phyloP scores from a whole-genome alignment of 2,329 filamentous ascomycete genomes.

The Emydomyces testavorans region DNA sequence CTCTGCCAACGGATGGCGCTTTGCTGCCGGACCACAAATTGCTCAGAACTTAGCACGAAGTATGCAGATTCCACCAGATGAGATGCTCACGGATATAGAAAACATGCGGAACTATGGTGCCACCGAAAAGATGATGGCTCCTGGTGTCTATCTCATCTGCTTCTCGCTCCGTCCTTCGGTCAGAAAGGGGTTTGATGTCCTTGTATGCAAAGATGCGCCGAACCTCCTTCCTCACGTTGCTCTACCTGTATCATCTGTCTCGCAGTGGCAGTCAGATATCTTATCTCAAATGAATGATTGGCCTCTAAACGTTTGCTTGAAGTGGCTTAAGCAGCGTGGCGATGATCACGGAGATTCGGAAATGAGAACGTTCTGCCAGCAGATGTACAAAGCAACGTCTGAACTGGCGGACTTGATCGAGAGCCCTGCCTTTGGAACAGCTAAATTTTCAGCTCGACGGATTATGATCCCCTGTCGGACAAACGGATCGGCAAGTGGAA shows the following conservation, averaged over 20 bases:
- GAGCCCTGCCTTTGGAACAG: slow-evolving; percentile 34
- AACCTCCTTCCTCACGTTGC: slow-evolving; percentile 51
- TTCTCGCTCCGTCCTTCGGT: slow-evolving; percentile 40
- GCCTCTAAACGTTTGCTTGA: slow-evolving; percentile 28
- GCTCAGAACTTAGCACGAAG: slow-evolving; percentile 55
- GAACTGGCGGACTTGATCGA: slow-evolving; percentile 32
- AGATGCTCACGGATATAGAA: slow-evolving; percentile 51
- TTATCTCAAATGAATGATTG: slow-evolving; percentile 34
- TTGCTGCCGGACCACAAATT: slow-evolving; percentile 59
- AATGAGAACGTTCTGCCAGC: slow-evolving; percentile 33
- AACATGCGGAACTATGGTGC: slow-evolving; percentile 50
- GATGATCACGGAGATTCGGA: slow-evolving; percentile 18
- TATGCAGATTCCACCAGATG: slow-evolving; percentile 58
- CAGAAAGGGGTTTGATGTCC: slow-evolving; percentile 50
- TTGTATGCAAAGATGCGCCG: slow-evolving; percentile 46
- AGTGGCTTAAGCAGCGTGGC: slow-evolving; percentile 25
- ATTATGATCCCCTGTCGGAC: slow-evolving; percentile 29
- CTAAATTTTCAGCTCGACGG: slow-evolving; percentile 30
- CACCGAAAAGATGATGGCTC: slow-evolving; percentile 19
- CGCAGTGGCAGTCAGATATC: slow-evolving; percentile 46
- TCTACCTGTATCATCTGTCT: slow-evolving; percentile 43
- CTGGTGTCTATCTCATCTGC: slow-evolving; percentile 34
- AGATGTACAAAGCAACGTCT: slow-evolving; percentile 34
- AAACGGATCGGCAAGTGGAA: slow-evolving; percentile 19
- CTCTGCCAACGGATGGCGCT: slow-evolving; percentile 63